Base-by-base conservation (phyloP, 352 stramenopile genomes). In the Phytophthora vignae region DNA sequence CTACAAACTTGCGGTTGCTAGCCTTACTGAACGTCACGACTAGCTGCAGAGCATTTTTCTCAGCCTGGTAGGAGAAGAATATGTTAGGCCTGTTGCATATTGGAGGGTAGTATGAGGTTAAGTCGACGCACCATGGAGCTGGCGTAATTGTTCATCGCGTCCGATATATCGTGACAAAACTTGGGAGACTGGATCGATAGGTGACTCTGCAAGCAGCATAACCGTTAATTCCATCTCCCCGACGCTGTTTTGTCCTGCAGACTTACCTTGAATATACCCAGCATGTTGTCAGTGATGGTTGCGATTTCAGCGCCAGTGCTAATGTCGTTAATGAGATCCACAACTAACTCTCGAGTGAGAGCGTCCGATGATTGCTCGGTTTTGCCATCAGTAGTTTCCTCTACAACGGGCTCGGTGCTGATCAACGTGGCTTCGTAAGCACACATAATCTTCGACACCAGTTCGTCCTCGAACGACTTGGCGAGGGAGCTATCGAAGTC, bases 241-340 rank as follows among this genome's bases (percentile, higher is more conserved):
- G 44, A 11, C n/a, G 25, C 9, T 27, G 2, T 9, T 6, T 44
- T 27, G 3, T 2, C 5, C n/a, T 27, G 44, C n/a, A 22, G 52
- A 21, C 67, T 49, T 62, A 91, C 88, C 87, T 96, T 96, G 62
- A 92, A 93, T 2, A 88, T 75, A 8, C 85, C 88, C 10, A 96
- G 65, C 29, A 93, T 67, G 10, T 74, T 82, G 60, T 96, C 87
- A 0, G 83, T 92, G 17, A 64, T 74, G 22, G 89, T 91, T 1
- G 87, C 87, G 2, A 92, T 87, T 60, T 96, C 86, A 11, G 87
- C 78, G 5, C 85, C 82, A 55, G 80, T 78, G 44, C 76, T 88
- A 17, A 89, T 77, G 4, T 91, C 86, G 14, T 94, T 78, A 21
- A 93, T 73, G 14, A 95, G 61, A 10, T 84, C 74, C 12, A 64